Base-by-base conservation (phyloP, 805 yeast genomes). In the Ogataea naganishii region DNA sequence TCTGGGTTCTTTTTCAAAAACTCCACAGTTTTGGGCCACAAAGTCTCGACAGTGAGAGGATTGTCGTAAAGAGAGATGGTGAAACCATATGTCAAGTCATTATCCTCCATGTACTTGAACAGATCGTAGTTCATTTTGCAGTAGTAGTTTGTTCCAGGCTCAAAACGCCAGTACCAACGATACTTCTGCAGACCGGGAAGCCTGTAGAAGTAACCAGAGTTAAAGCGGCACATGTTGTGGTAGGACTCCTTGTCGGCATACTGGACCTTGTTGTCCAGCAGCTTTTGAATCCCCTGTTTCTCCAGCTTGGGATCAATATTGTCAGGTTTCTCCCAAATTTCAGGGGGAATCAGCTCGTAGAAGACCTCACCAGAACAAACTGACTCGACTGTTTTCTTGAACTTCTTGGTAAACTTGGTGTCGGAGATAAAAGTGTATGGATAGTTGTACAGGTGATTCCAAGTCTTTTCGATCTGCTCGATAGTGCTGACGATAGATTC, bases 111-210 rank as follows among this genome's bases (percentile, higher is more conserved):
- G 59, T 64, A 81, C 56, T 75, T 69, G 69, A 84, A 84, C 9
- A 82, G 60, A 50, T 84, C 95, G 53, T 80, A 80, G 44, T 75
- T 75, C 35, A 86, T 62, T 51, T 83, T 84, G 60, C 95, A 85
- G 56, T 60, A 72, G 39, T 82, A 66, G 50, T 72, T 69, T 43
- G 78, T 73, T 42, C 72, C 79, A 10, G 95, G 95, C 58, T 86
- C 96, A 21, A 86, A 88, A 56, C 95, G 75, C 96, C 95, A 86
- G 65, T 83, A 84, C 70, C 80, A 85, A 47, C 79, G 82, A 66
- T 78, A 86, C 16, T 75, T 71, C 36, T 64, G 58, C 55, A 85
- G 47, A 29, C 75, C 56, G 30, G 69, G 72, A 49, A 82, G 84
- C 51, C 79, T 66, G 70, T 75, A 84, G 62, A 84, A 80, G 52